Evolutionary conservation across 2,329 filamentous ascomycete species (phyloP), one percentile per base, ranked within the genome.

Genomic region (Penicillium frequentans): DNA sequence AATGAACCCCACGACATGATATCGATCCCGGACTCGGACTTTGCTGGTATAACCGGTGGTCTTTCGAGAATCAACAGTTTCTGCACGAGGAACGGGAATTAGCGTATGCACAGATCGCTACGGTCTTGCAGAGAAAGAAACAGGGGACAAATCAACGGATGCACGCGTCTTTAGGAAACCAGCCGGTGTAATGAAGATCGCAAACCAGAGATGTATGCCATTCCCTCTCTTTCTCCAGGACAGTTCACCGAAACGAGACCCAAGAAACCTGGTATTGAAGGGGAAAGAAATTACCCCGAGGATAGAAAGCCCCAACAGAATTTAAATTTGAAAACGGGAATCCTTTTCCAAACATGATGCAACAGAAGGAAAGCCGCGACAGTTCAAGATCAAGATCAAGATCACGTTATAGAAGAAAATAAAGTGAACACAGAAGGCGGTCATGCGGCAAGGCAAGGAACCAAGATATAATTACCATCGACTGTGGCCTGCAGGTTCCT

Each of bases 1-100:
- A 68, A 99, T 99, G 81, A 99, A 99, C 44, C 95, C 95, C 55
- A 99, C 89, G 68, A 99, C 95, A 68, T 95, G 92, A 78, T 98
- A 99, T 65, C 90, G 89, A 75, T 98, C 93, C 58, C 89, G 89
- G 56, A 98, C 91, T 61, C 91, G 88, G 62, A 95, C 90, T 76
- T 96, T 96, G 72, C 80, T 84, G 49, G 80, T 81, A 68, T 87
- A 87, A 33, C 74, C 77, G 61, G 76, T 73, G 64, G 80, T 75
- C 59, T 71, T 77, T 57, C 74, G 72, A 21, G 68, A 58, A 48
- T 76, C 73, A 58, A 69, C 37, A n/a, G 66, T 64, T 57, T 77
- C 75, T 78, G 62, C 16, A 54, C 24, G 26, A 29, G 24, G 37
- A 42, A 54, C 27, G 24, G 31, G 19, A 39, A 66, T 75, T 58